Conservation (phyloP, 495 filamentous ascomycete genomes). For the Neurospora sp. region DNA sequence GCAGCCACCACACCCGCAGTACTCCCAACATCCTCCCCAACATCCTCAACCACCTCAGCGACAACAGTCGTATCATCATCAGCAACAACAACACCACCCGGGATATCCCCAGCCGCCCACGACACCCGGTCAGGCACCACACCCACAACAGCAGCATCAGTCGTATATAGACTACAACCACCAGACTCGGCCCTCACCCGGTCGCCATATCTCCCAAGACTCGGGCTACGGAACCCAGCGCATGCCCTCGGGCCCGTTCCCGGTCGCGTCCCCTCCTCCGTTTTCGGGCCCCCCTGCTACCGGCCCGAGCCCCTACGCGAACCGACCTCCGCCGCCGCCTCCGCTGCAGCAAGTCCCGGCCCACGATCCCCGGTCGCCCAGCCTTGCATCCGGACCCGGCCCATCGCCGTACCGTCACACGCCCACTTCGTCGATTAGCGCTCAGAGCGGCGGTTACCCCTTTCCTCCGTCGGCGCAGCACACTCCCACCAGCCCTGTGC, state of each 20-base stretch:
- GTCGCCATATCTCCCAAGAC: conserved; percentile 29
- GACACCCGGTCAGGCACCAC: conserved; percentile 33
- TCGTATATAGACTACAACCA: conserved; percentile 38
- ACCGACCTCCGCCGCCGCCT: conserved; percentile 38
- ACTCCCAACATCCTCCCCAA: conserved; percentile 10
- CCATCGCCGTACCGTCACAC: conserved; percentile 46
- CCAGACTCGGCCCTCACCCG: conserved; percentile 33
- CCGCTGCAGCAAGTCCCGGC: conserved; percentile 38
- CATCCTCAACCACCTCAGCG: conserved; percentile 8
- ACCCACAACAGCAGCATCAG: conserved; percentile 19
- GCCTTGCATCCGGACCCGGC: conserved; percentile 30
- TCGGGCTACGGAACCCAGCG: conserved; percentile 19
- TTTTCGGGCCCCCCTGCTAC: conserved; percentile 26
- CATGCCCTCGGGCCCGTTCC: conserved; percentile 17
- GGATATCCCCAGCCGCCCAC: conserved; percentile 19
- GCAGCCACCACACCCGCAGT: conserved; percentile 7
- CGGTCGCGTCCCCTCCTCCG: conserved; percentile 24
- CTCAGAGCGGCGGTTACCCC: conserved; percentile 39
- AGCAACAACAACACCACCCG: conserved; percentile 12
- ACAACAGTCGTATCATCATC: conserved; percentile 8
- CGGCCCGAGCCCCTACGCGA: conserved; percentile 25
- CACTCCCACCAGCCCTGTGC: conserved; percentile 40
- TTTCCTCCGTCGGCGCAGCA: conserved; percentile 41
- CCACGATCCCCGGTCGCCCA: conserved; percentile 44
- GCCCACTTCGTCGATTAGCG: conserved; percentile 33